Conservation (phyloP, 2,329 filamentous ascomycete species). For the Nothopassalora personata region DNA sequence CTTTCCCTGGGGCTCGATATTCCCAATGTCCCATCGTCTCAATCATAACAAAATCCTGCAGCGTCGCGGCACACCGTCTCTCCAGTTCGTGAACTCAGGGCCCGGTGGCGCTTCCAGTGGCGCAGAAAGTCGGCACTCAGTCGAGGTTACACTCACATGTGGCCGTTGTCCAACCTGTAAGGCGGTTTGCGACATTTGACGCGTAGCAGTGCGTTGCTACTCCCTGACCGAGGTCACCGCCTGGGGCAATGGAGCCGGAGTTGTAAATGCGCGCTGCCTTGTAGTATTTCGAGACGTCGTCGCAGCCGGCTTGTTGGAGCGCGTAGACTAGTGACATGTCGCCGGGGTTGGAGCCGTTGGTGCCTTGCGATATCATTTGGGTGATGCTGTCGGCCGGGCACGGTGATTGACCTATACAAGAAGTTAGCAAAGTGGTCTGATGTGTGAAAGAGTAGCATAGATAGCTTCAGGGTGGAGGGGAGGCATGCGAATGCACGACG, state of each 20-base stretch:
- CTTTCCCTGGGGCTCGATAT: neutral
- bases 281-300: constrained; percentile 42
- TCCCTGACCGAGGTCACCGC: constrained; percentile 40
- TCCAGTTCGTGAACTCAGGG: neutral
- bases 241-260: constrained; percentile 34
- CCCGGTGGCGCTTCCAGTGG: neutral
- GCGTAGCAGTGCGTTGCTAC: constrained; percentile 51
- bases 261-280: constrained; percentile 49
- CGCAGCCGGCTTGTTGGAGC: constrained; percentile 29
- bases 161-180: constrained; percentile 37
- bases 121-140: neutral
- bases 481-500: no score
- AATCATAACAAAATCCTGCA: neutral
- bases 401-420: constrained; percentile 18
- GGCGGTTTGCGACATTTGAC: constrained; percentile 49
- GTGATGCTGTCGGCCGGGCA: constrained; percentile 37
- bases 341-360: constrained; percentile 37
- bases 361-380: constrained; percentile 43
- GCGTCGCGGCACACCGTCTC: no score
- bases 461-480: no score
- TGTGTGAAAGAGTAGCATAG: no score
- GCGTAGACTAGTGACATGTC: constrained; percentile 42
- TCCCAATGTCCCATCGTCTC: neutral
- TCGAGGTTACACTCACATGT: constrained; percentile 2
- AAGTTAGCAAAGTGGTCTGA: no score